These are phyloP conservation scores for Umbilicaria muhlenbergii DNA, from an alignment of 495 filamentous ascomycete species.

Conservation along the genomic window DNA sequence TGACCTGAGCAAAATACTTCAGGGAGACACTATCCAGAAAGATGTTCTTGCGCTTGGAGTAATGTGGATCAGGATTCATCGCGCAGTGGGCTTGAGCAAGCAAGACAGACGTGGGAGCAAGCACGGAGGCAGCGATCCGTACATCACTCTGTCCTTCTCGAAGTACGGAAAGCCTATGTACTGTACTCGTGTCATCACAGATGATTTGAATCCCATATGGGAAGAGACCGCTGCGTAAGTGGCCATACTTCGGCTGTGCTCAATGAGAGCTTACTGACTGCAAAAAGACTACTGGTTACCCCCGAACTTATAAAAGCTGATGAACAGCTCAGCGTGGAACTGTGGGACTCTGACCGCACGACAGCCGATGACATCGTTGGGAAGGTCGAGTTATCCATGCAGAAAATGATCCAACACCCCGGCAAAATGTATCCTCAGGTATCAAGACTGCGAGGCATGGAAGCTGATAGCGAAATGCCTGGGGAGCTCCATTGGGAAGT, in stretches of 20 bases:
- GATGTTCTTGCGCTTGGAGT: constrained; percentile 73
- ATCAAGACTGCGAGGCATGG: constrained; percentile 67
- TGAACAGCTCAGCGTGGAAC: constrained; percentile 81
- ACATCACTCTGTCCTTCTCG: constrained; percentile 58
- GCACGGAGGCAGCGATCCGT: constrained; percentile 87
- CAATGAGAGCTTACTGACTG: constrained; percentile 5
- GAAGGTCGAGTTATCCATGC: constrained; percentile 83
- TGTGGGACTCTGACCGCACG: constrained; percentile 85
- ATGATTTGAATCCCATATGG: constrained; percentile 89
- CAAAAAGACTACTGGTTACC: constrained; percentile 47
- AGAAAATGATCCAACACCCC: constrained; percentile 87
- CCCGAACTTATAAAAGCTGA: constrained; percentile 82
- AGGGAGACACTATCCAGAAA: constrained; percentile 81
- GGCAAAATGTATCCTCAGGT: constrained; percentile 82
- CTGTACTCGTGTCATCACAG: constrained; percentile 86
- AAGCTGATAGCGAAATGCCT: constrained; percentile 76
- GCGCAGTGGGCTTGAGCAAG: constrained; percentile 74
- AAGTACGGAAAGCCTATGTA: constrained; percentile 98
- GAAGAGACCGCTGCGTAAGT: constrained; percentile 64
- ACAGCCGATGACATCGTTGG: constrained; percentile 89
- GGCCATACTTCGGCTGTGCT: not conserved
- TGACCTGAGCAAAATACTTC: constrained; percentile 76
- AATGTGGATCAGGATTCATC: constrained; percentile 82
- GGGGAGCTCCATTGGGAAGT: constrained; percentile 93
- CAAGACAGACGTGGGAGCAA: constrained; percentile 71